Evolutionary conservation across 2,329 filamentous ascomycete genomes (phyloP), one percentile per base, ranked within the genome.

Genomic region (Apiospora koreana): DNA sequence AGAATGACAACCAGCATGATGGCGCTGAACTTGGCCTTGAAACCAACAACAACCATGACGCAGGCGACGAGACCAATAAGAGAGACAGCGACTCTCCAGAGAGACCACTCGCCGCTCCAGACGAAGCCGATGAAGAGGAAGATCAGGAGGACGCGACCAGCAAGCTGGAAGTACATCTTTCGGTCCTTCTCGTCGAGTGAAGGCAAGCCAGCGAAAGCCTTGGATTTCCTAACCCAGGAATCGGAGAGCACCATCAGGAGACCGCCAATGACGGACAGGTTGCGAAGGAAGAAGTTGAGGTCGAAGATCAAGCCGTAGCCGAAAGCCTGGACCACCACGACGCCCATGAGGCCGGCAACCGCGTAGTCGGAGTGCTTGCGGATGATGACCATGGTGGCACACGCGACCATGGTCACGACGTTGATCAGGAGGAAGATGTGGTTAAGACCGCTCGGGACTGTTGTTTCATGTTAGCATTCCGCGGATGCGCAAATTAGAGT

Each of bases 91-190:
- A 98, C 88, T 79, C 96, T 91, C 88, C 94, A 94, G 78, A 98
- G 83, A 78, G 90, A 93, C 96, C 96, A 99, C 78, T 95, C 88
- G 75, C 96, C 96, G 70, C 94, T 93, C 85, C 98, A 97, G 77
- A 99, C 93, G 79, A 99, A 99, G 71, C 96, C 96, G 75, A 98
- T 82, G 82, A 99, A 99, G 76, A 99, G 88, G 89, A 99, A 98
- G 84, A 99, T 98, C 77, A 99, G 87, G 74, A 99, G 88, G 45
- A 99, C 94, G 76, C 96, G 92, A 45, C 96, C 96, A 75, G 96
- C 96, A 73, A 99, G 92, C 89, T 98, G 96, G 85, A 99, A 97
- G 88, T 99, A 99, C 95, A 98, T 98, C 89, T 98, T 99, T 84
- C 95, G 93, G 83, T 99, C 96, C 90, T 98, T 98, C 87, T 99